Evolutionary conservation across 352 stramenopile species (phyloP), one percentile per base, ranked within the genome.

Genomic region (Blastocystis hominis): DNA sequence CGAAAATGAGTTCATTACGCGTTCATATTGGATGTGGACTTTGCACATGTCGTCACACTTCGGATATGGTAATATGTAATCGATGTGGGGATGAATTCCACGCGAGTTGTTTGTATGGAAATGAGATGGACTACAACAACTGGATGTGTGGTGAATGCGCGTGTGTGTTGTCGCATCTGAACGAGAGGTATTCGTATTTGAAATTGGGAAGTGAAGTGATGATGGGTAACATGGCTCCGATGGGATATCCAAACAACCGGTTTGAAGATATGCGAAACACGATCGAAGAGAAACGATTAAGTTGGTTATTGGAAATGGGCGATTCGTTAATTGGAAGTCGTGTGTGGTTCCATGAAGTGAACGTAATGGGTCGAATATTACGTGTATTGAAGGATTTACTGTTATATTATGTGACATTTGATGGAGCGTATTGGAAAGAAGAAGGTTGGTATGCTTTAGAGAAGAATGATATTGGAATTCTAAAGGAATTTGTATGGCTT

Each of bases 81-180:
- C 63, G 63, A 9, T 75, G 63, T 75, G 34, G 34, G 9, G 36
- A 47, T 13, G 63, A 75, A 36, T 75, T 40, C 40, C 63, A 75
- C 34, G 63, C 63, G 34, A 7, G 40, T 15, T 75, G 63, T 75
- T 24, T 75, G 63, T 75, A 75, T 47, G 63, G 63, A 5, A 24
- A 75, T 3, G 63, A 75, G 63, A 13, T 53, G 34, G 63, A 75
- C 63, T 75, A 75, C 63, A 75, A 75, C 40, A 53, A 47, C 34
- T 75, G 63, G 63, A 17, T 75, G 40, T 75, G 63, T 75, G n/a
- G 7, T 40, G 24, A 34, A 9, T 75, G 63, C 34, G 24, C 3
- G 9, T 24, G 7, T 4, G 24, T 75, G 34, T 24, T 75, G 63
- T 47, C n/a, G 40, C 5, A 53, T 5, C 6, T 75, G 63, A 75